These are phyloP conservation scores for Mycena vulgaris DNA, from an alignment of 768 basidiomycete genomes.

Conservation along the genomic window DNA sequence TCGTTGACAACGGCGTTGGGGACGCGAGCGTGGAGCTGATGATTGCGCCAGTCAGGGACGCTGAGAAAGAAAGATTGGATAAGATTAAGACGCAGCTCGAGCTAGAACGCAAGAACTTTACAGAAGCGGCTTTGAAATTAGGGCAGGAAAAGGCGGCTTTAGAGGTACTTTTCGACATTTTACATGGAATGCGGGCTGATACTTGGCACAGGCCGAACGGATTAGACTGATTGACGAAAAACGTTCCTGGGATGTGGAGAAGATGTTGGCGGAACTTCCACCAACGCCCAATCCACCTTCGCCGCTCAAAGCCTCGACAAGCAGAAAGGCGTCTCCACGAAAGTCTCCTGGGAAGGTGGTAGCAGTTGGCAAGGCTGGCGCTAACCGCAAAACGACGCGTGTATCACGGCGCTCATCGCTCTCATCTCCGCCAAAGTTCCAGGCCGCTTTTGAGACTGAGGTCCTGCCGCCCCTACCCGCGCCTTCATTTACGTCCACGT, in stretches of 20 bases:
- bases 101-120: conserved; percentile 74
- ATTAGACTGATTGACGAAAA: conserved; percentile 77
- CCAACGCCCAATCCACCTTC: conserved; percentile 56
- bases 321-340: conserved; percentile 54
- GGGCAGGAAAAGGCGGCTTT: conserved; percentile 75
- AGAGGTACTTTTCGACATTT: conserved; percentile 63
- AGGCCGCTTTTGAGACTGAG: conserved; percentile 69
- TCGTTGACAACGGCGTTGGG: conserved; percentile 49
- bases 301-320: conserved; percentile 41
- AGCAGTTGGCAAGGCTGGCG: conserved; percentile 63
- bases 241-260: conserved; percentile 78
- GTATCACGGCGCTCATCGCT: conserved; percentile 64
- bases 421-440: conserved; percentile 46
- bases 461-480: conserved; percentile 52
- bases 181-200: conserved; percentile 25
- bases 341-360: conserved; percentile 63
- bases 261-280: conserved; percentile 72
- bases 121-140: conserved; percentile 73
- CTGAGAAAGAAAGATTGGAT: conserved; percentile 69
- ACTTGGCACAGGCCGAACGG: conserved; percentile 67
- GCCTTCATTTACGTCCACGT: conserved; percentile 35
- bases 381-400: conserved; percentile 59
- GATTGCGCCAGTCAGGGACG: conserved; percentile 66
- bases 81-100: conserved; percentile 71
- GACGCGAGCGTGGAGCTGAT: conserved; percentile 70